Evolutionary conservation across 169 alveolate genomes (phyloP).

Genomic region (Plasmodium gonderi): DNA sequence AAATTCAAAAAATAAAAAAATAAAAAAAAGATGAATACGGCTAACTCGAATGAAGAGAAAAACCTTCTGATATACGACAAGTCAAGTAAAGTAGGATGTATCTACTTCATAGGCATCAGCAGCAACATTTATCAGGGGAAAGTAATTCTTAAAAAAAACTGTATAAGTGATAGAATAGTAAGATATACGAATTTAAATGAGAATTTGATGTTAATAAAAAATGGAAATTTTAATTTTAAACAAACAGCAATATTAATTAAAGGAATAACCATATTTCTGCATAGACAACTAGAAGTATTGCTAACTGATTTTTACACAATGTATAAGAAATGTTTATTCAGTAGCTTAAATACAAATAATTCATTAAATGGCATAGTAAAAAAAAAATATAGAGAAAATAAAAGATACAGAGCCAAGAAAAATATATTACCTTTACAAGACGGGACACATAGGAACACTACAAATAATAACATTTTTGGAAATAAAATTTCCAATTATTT

Average conservation of each 20-base stretch:
- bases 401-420: conserved; percentile 28
- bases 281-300: conserved; percentile 65
- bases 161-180: conserved; percentile 48
- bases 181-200: conserved; percentile 70
- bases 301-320: conserved; percentile 62
- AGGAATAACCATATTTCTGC: conserved; percentile 69
- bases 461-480: conserved; percentile 1
- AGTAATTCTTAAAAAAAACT: conserved; percentile 65
- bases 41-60: conserved; percentile 22
- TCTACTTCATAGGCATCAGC: conserved; percentile 64
- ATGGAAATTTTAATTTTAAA: conserved; percentile 64
- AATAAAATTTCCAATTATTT: conserved; percentile 10
- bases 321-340: conserved; percentile 55
- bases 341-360: conserved; percentile 11
- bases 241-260: conserved; percentile 73
- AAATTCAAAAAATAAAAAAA: no score
- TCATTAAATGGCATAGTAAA: conserved; percentile 9
- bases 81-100: conserved; percentile 67
- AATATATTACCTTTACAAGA: conserved; percentile 38
- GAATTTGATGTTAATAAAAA: conserved; percentile 44
- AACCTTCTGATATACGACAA: conserved; percentile 61
- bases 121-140: conserved; percentile 59
- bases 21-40: conserved; percentile 1
- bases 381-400: conserved; percentile 29
- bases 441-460: background rate